phyloP scores from a whole-genome alignment of 2,329 filamentous ascomycete genomes.

The Xylariales sp. region DNA sequence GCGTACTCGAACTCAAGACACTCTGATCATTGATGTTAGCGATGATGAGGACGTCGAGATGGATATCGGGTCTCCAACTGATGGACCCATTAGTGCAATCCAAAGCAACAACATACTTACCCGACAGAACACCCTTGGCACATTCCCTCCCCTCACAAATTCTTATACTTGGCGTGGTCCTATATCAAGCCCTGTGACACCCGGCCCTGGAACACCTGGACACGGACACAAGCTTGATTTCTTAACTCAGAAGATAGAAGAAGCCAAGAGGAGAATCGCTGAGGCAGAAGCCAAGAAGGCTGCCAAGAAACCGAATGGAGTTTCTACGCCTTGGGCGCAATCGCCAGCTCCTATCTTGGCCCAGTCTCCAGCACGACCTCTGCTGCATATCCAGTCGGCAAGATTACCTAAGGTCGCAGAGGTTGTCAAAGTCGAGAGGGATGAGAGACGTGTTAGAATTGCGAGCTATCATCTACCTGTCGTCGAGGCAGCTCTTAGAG shows the following conservation, averaged over 20 bases:
- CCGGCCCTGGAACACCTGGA: constrained; percentile 29
- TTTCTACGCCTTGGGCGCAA: constrained; percentile 11
- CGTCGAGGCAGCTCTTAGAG: constrained; percentile 33
- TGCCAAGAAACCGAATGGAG: constrained; percentile 17
- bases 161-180: constrained; percentile 32
- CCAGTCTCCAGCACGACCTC: constrained; percentile 11
- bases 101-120: constrained; percentile 26
- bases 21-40: constrained; percentile 79
- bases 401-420: constrained; percentile 13
- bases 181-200: constrained; percentile 33
- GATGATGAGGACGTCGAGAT: constrained; percentile 66
- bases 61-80: constrained; percentile 56
- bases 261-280: constrained; percentile 55
- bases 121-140: constrained; percentile 36
- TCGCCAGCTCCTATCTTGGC: too few relatives aligned
- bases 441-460: constrained; percentile 28
- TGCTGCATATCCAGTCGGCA: constrained; percentile 11
- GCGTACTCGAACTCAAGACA: constrained; percentile 46
- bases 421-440: constrained; percentile 9
- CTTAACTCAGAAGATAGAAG: constrained; percentile 48
- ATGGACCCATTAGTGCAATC: constrained; percentile 30
- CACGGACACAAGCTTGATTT: constrained; percentile 22
- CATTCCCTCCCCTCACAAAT: constrained; percentile 40
- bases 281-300: constrained; percentile 52
- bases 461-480: constrained; percentile 33